Conservation (phyloP, 1,139 yeast species). For the Keqinozyma sinolaborantium region DNA sequence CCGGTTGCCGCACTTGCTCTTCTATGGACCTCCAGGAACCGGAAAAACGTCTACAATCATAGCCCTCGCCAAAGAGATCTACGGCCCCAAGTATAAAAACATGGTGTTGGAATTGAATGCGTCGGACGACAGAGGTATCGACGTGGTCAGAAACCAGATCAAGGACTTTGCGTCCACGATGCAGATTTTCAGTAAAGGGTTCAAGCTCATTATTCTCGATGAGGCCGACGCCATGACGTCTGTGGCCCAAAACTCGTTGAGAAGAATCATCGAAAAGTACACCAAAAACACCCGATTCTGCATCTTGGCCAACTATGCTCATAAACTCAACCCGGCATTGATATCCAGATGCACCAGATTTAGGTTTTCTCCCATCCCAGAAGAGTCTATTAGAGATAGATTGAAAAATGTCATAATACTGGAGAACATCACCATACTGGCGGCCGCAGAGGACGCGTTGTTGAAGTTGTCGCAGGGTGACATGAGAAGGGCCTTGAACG, state of each 20-base stretch:
- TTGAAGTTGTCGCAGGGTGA: conserved; percentile 80
- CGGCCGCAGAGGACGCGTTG: conserved; percentile 64
- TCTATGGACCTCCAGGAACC: conserved; percentile 98
- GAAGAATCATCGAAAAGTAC: conserved; percentile 89
- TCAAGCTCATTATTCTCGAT: conserved; percentile 87
- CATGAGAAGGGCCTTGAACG: conserved; percentile 94
- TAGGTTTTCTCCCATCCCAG: conserved; percentile 80
- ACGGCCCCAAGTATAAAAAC: conserved; percentile 76
- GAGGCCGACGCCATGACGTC: conserved; percentile 99
- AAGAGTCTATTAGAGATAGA: conserved; percentile 64
- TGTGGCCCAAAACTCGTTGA: conserved; percentile 87
- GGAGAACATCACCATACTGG: conserved; percentile 58
- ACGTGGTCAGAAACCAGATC: conserved; percentile 80
- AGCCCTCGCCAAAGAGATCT: conserved; percentile 88
- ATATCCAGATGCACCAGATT: conserved; percentile 93
- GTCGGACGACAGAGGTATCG: conserved; percentile 83
- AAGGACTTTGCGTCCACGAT: conserved; percentile 84
- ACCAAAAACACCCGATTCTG: conserved; percentile 95
- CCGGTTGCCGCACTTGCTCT: conserved; percentile 80
- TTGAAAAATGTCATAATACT: conserved; percentile 62
- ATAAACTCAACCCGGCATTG: conserved; percentile 92
- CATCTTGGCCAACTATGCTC: conserved; percentile 93
- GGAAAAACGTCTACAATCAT: conserved; percentile 94
- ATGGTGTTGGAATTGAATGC: conserved; percentile 93
- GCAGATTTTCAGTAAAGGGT: conserved; percentile 80